A percentile compares a stretch with the other conserved stretches of the same genome.
Evolutionary conservation across 495 filamentous ascomycete species (phyloP).

Genomic region (Gamarada debralockiae): DNA sequence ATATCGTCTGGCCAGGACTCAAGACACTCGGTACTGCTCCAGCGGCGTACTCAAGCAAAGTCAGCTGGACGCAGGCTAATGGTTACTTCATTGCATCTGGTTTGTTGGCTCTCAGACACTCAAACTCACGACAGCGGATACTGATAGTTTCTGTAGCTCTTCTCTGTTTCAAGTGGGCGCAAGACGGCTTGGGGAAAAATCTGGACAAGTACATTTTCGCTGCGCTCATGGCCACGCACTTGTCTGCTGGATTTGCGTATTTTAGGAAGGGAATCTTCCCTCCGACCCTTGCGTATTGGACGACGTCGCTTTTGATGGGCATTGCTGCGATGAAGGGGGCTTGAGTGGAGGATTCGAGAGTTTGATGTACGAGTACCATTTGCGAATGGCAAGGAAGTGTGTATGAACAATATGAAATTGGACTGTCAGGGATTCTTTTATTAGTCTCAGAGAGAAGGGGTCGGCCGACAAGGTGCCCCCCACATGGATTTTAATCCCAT

Average conservation of each 20-base stretch:
- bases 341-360: too few species aligned
- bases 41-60: not conserved
- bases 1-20: not conserved
- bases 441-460: too few species aligned
- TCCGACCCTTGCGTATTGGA: not conserved
- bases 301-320: not conserved
- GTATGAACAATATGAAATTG: too few species aligned
- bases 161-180: conserved; percentile 2
- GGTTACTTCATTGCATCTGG: not conserved
- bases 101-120: not conserved
- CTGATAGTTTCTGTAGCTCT: not conserved
- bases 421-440: too few species aligned
- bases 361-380: too few species aligned
- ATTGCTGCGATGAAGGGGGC: not conserved
- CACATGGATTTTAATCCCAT: too few species aligned
- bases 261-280: not conserved
- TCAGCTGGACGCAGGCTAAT: not conserved
- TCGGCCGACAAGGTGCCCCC: too few species aligned
- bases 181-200: not conserved
- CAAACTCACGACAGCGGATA: not conserved
- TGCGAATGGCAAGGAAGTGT: too few species aligned
- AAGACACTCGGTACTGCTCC: not conserved
- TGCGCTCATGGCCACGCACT: not conserved
- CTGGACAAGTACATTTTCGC: not conserved
- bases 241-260: not conserved